Base-by-base conservation (phyloP, 352 stramenopile genomes). In the Phytophthora kernoviae region DNA sequence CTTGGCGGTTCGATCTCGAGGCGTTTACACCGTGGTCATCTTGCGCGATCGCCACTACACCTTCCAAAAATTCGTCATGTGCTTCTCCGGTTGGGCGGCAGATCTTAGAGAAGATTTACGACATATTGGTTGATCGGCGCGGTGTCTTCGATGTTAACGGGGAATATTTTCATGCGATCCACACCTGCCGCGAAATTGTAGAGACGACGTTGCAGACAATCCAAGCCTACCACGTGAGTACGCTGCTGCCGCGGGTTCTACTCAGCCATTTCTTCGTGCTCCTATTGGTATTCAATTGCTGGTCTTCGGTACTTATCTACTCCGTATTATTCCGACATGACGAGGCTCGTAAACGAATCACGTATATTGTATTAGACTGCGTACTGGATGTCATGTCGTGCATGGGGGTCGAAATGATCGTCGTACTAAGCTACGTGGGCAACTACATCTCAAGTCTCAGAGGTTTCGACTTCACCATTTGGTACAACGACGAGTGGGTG, bases 231-330 rank as follows among this genome's bases (percentile, higher is more conserved):
- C 24, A 18, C 9, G 54, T 62, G 54, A 62, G 54, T n/a, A 27
- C 14, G 17, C 33, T 49, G 27, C 54, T 62, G 5, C 18, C 54
- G 26, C 50, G 41, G 1, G 33, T 47, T 4, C 61, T 48, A 39
- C 50, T 73, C 30, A 62, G 68, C 21, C 34, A 47, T 2, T 45
- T 69, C 15, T 63, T 54, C 17, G 64, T 64, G 12, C 15, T 30
- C 2, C 20, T 72, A 5, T 14, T 72, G 7, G 42, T 61, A 9
- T 5, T 49, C 6, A 62, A 62, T 24, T 62, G 43, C 34, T 62
- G 44, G 54, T 20, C 30, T 0, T 34, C 39, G 42, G 20, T 39
- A 0, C 9, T 62, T 11, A 26, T 62, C 0, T 47, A 58, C 51
- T 41, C 24, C 2, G n/a, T 15, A 2, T 62, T 44, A 0, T 34